A percentile compares a stretch with the other conserved stretches of the same genome.
Evolutionary conservation across 164 flowering plant species (phyloP).

Genomic region (Stephania yunnanensis): DNA sequence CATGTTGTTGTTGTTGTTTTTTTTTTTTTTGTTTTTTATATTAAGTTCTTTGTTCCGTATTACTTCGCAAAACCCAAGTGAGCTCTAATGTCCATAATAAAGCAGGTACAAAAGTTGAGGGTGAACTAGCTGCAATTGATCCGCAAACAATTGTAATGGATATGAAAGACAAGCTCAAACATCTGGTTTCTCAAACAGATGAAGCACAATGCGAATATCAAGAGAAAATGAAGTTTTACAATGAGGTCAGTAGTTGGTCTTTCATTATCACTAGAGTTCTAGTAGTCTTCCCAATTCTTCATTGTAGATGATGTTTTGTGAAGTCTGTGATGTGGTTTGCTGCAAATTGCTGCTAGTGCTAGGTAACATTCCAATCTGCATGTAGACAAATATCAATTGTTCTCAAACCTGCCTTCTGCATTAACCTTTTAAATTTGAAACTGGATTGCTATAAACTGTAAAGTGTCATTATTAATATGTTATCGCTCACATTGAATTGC

Average conservation of each 20-base stretch:
- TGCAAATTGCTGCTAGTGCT: background rate
- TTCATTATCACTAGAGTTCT: background rate
- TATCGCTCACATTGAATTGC: background rate
- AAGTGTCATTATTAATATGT: background rate
- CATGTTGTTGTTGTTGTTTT: too few species aligned
- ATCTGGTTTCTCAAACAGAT: constrained; percentile 29
- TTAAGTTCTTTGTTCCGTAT: too few species aligned
- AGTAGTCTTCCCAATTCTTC: background rate
- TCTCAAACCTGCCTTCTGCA: background rate
- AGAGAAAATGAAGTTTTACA: constrained; percentile 32
- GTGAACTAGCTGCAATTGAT: constrained; percentile 15
- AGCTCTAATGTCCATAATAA: constrained; percentile 5
- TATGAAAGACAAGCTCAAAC: constrained; percentile 36
- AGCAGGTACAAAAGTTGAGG: constrained; percentile 20
- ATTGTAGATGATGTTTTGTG: background rate
- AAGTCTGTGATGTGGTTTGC: background rate
- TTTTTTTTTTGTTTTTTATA: background rate
- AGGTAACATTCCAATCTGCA: background rate
- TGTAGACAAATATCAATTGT: background rate
- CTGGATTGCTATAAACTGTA: background rate
- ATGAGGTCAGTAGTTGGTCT: constrained; percentile 34
- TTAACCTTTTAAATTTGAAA: background rate
- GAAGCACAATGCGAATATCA: constrained; percentile 36
- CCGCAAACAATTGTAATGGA: constrained; percentile 18
- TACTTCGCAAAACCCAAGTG: background rate